Evolutionary conservation across 164 flowering plant genomes (phyloP).

Genomic region (Amborella trichopoda): DNA sequence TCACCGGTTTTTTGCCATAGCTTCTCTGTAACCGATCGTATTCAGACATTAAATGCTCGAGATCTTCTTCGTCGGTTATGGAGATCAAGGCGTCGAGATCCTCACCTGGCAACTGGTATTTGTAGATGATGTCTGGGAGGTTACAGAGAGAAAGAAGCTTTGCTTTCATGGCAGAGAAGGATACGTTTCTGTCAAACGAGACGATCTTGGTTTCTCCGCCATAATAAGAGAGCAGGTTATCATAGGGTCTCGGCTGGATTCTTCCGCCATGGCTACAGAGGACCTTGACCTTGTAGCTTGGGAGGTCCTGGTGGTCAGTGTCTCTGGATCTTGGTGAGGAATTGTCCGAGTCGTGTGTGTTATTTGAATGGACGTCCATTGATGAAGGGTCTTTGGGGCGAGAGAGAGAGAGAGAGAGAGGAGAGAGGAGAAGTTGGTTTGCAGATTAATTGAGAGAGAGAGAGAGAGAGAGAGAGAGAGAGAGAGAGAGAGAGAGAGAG

Average conservation of each 20-base stretch:
- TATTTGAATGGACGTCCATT: no score
- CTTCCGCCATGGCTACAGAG: conserved; percentile 87
- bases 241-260: conserved; percentile 61
- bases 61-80: conserved; percentile 73
- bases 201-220: conserved; percentile 87
- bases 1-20: conserved; percentile 38
- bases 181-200: conserved; percentile 47
- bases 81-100: conserved; percentile 78
- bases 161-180: conserved; percentile 24
- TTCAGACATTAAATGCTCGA: conserved; percentile 78
- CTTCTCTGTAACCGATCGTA: conserved; percentile 51
- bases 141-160: conserved; percentile 34
- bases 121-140: conserved; percentile 28
- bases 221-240: conserved; percentile 60
- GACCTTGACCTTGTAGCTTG: conserved; percentile 45
- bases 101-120: conserved; percentile 81
- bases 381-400: no score
- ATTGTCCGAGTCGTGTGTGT: conserved; percentile 55
- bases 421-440: no score
- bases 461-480: no score
- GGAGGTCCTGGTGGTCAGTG: conserved; percentile 34
- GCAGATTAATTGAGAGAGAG: no score
- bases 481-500: no score
- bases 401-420: no score
- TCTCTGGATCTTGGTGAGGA: conserved; percentile 74